Evolutionary conservation across 805 yeast species (phyloP), one percentile per base, ranked within the genome.

Genomic region (Saccharomycopsis sp.): DNA sequence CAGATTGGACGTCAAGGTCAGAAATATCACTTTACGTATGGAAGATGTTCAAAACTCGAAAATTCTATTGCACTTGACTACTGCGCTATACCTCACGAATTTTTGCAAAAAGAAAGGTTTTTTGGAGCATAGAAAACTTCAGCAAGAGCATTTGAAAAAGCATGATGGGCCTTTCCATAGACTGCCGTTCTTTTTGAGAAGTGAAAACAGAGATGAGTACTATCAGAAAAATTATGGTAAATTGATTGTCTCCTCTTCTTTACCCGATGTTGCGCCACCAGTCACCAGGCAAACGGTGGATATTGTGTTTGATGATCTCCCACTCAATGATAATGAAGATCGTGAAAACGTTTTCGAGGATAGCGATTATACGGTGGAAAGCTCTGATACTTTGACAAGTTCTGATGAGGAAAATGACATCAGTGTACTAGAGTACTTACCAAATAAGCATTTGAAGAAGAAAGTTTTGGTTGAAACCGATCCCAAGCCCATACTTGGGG

Each of bases 91-190:
- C 10, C 48, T 78, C 12, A 73, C 86, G 2, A 69, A 77, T 45
- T 79, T 86, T 48, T 61, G 68, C 17, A 77, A 73, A 43, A 73
- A 72, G 41, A 58, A 62, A 9, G 63, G 73, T 44, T 69, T 68
- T 47, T 56, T 55, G 0, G 66, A 67, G 9, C 69, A 71, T 32
- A 59, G 74, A 38, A 52, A 54, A 7, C 52, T 60, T 15, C 96
- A 88, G 55, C 77, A 77, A 39, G 63, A 65, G 2, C 94, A 83
- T 56, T 59, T 88, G 1, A 61, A 72, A 15, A 49, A 63, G 5
- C 82, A 85, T 51, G 98, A 92, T 64, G 81, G 83, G 0, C 86
- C 95, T 0, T 86, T 75, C 48, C 92, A 85, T 50, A 61, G 98
- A 41, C 64, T 77, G 16, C 79, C 92, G 0, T 88, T 86, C 55